Evolutionary conservation across 306 rosid genomes (phyloP).

Genomic region (Luffa acutangula): DNA sequence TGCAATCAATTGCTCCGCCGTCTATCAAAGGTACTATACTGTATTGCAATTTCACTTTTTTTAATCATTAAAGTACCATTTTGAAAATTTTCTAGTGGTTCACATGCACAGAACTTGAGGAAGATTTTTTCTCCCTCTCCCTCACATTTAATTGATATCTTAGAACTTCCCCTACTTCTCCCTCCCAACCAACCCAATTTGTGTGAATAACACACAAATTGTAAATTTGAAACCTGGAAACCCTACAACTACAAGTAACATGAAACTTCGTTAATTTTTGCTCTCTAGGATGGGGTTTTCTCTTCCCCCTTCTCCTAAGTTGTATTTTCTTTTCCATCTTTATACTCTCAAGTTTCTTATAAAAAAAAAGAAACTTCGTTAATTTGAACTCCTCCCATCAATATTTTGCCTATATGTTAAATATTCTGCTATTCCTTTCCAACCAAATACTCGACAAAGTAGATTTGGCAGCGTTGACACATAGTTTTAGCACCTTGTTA

Average conservation of each 20-base stretch:
- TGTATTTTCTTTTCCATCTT: neutral
- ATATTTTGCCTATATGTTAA: neutral
- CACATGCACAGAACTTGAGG: neutral
- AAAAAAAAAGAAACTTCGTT: neutral
- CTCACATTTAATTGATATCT: neutral
- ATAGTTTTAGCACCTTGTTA: neutral
- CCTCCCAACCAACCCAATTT: neutral
- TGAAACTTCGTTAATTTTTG: no score
- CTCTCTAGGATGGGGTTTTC: no score
- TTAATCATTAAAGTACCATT: neutral
- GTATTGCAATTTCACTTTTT: neutral
- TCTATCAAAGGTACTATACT: conserved; percentile 64
- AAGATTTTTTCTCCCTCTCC: neutral
- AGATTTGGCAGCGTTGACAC: neutral
- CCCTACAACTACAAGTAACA: neutral
- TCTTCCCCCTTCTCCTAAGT: neutral
- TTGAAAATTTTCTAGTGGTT: neutral
- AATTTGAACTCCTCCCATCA: neutral
- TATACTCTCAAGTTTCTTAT: neutral
- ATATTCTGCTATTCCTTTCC: neutral
- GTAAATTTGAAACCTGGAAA: neutral
- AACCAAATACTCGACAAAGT: neutral
- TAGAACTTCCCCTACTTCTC: neutral
- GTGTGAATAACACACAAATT: neutral
- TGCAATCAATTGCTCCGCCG: conserved; percentile 99